Evolutionary conservation across 345 rosid genomes (phyloP).

Genomic region (Salix suchowensis): DNA sequence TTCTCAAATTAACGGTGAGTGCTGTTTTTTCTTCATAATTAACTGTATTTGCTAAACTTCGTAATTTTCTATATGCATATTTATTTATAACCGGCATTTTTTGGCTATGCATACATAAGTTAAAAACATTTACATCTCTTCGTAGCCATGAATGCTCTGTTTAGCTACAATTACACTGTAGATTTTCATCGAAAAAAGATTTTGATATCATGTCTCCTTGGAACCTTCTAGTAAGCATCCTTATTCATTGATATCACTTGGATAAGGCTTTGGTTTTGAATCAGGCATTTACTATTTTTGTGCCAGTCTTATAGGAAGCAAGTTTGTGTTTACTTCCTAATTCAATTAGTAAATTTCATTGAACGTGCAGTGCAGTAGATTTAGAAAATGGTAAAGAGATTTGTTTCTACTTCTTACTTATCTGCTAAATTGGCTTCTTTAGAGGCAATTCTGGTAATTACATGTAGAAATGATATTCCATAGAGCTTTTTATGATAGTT

Average conservation of each 20-base stretch:
- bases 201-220: not conserved
- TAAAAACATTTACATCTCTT: not conserved
- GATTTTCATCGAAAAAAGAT: not conserved
- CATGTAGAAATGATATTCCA: not conserved
- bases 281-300: not conserved
- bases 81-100: not conserved
- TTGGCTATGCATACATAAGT: not conserved
- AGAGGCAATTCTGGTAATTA: not conserved
- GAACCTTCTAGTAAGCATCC: too few relatives aligned
- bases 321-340: not conserved
- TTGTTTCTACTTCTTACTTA: not conserved
- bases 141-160: not conserved
- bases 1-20: constrained; percentile 86
- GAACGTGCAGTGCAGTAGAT: not conserved
- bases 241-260: not conserved
- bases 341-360: not conserved
- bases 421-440: not conserved
- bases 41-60: not conserved
- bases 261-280: not conserved
- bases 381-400: constrained; percentile 1
- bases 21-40: constrained; percentile 1
- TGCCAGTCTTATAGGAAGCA: not conserved
- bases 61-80: not conserved
- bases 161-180: not conserved
- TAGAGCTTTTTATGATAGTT: not conserved